Base-by-base conservation (phyloP, 495 filamentous ascomycete genomes). In the Glarea lozoyensis region DNA sequence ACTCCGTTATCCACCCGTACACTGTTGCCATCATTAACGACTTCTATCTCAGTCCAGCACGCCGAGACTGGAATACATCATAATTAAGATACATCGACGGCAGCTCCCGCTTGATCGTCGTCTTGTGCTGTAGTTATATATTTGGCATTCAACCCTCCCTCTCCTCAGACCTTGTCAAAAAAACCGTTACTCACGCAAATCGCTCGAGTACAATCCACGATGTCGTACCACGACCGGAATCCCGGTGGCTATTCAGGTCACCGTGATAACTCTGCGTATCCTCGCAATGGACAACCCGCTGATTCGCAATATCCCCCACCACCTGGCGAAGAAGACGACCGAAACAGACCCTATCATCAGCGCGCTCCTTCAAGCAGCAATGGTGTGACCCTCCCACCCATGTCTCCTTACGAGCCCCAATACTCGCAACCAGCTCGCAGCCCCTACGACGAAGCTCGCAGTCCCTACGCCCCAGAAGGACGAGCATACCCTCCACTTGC, bases 271-370 rank as follows among this genome's bases (percentile, higher is more conserved):
- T 12, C 13, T 7, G 4, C 10, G n/a, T 45, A 45, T 30, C 43
- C 45, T 20, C 43, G 23, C 17, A 39, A 10, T n/a, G 38, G 27
- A 1, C 22, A 18, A 4, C n/a, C n/a, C n/a, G 16, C 63, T 30
- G 63, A 66, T 18, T 61, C 65, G 29, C 61, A 66, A 38, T 72
- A 74, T 51, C 65, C 64, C n/a, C 64, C 68, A 22, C 59, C 66
- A 40, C 60, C 68, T 7, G 63, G 59, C 13, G 69, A 72, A 37
- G 63, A 67, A 42, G 64, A 67, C 46, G 63, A 68, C 22, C 63
- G 60, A 20, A 47, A 49, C 9, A 56, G 61, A 50, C 55, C 58
- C 13, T 60, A 60, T 46, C 60, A 54, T 20, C 62, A 57, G 42
- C 58, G 55, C 10, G 41, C 20, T 25, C 37, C 49, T 12, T 52